Evolutionary conservation across 2,329 filamentous ascomycete genomes (phyloP).

Genomic region (Aspergillus quadrilineatus): DNA sequence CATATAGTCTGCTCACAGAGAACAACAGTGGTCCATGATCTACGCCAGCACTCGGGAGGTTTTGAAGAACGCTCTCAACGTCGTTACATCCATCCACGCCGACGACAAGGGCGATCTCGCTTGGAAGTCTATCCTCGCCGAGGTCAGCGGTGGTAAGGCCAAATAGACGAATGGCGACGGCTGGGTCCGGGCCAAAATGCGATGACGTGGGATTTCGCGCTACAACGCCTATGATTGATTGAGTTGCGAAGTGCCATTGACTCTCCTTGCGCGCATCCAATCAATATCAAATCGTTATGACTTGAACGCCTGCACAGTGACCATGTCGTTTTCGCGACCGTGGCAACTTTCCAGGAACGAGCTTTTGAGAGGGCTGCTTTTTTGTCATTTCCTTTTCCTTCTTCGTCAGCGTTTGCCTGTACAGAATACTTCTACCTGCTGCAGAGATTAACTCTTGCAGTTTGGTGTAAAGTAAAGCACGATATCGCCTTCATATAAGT

Average conservation of each 20-base stretch:
- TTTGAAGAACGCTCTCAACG: conserved; percentile 51
- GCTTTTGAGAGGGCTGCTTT: conserved; percentile 17
- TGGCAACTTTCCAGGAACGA: conserved; percentile 19
- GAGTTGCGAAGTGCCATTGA: conserved; percentile 25
- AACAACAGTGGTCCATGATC: conserved; percentile 47
- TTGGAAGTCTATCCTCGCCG: conserved; percentile 41
- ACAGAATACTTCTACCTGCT: conserved; percentile 28
- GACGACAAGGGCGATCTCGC: conserved; percentile 45
- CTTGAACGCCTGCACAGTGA: conserved; percentile 28
- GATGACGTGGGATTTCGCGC: conserved; percentile 22
- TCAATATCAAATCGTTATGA: conserved; percentile 41
- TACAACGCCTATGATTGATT: conserved; percentile 15
- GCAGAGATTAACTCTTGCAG: conserved; percentile 16
- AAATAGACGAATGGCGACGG: conserved; percentile 37
- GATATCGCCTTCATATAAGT: conserved; percentile 15
- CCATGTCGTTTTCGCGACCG: conserved; percentile 22
- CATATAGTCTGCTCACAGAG: conserved; percentile 17
- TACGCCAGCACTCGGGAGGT: conserved; percentile 52
- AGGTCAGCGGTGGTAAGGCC: conserved; percentile 44
- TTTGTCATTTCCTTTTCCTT: conserved; percentile 16
- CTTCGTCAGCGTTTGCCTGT: conserved; percentile 28
- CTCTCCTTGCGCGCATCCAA: conserved; percentile 35
- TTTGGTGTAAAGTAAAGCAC: conserved; percentile 24
- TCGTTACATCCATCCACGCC: conserved; percentile 41
- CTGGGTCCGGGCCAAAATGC: conserved; percentile 36